Conservation (phyloP, 2,329 filamentous ascomycete species). For the Mycosphaerella sp. region DNA sequence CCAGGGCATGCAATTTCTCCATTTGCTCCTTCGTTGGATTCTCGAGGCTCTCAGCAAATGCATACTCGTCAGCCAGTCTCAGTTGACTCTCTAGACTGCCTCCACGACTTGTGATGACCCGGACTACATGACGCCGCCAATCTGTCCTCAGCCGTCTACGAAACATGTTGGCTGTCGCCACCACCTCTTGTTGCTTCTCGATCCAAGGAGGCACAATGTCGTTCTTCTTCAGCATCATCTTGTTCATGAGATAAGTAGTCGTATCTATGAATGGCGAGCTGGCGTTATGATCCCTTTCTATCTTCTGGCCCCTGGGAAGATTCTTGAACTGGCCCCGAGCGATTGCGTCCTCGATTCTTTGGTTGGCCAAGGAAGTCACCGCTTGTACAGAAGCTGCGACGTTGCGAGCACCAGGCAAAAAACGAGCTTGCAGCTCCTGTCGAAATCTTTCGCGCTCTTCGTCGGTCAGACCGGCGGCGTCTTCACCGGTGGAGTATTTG, state of each 20-base stretch:
- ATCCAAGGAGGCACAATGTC: constrained; percentile 97
- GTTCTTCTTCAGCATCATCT: constrained; percentile 85
- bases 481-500: constrained; percentile 45
- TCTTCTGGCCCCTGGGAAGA: constrained; percentile 69
- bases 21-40: constrained; percentile 50
- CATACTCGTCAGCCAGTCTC: constrained; percentile 63
- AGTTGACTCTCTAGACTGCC: constrained; percentile 70
- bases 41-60: constrained; percentile 61
- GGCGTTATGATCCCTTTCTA: constrained; percentile 75
- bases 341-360: constrained; percentile 90
- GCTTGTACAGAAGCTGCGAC: constrained; percentile 74
- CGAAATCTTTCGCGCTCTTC: constrained; percentile 66
- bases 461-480: constrained; percentile 55
- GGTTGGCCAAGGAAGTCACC: constrained; percentile 75
- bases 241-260: constrained; percentile 97
- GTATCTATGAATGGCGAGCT: constrained; percentile 90
- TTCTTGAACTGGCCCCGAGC: constrained; percentile 83
- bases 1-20: constrained; percentile 42
- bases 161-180: constrained; percentile 62
- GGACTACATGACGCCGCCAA: constrained; percentile 77
- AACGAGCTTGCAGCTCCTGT: constrained; percentile 72
- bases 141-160: constrained; percentile 67
- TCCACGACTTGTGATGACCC: constrained; percentile 69
- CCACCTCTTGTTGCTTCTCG: constrained; percentile 91
- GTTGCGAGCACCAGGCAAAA: constrained; percentile 62